Evolutionary conservation across 1,139 yeast species (phyloP).

Genomic region (Kurtzmaniella natalensis): DNA sequence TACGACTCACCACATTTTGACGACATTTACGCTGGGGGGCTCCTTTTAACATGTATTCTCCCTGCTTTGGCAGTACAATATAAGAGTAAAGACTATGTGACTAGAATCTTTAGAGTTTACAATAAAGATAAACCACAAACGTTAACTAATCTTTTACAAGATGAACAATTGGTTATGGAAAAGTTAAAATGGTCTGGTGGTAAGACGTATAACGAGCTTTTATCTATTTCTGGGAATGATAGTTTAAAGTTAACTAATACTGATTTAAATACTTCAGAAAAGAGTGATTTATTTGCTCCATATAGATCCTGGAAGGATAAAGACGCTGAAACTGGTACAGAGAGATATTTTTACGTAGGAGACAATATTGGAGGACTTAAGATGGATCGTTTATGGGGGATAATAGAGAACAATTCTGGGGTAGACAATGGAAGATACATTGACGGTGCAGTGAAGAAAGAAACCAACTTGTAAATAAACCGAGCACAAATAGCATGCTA

Average conservation of each 20-base stretch:
- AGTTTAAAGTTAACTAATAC: constrained; percentile 34
- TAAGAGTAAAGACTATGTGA: constrained; percentile 63
- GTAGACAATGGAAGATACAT: constrained; percentile 61
- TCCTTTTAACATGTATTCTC: constrained; percentile 32
- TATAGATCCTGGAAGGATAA: constrained; percentile 57
- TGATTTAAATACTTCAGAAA: too few relatives aligned
- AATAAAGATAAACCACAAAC: constrained; percentile 62
- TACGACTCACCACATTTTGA: constrained; percentile 55
- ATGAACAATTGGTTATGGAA: constrained; percentile 68
- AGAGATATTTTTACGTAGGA: constrained; percentile 50
- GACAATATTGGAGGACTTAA: constrained; percentile 78
- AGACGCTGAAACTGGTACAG: constrained; percentile 30
- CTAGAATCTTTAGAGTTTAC: constrained; percentile 68
- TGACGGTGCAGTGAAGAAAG: constrained; percentile 9
- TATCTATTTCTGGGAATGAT: constrained; percentile 43
- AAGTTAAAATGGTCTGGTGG: constrained; percentile 66
- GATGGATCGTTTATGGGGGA: constrained; percentile 84
- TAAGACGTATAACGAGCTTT: constrained; percentile 56
- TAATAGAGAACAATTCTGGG: constrained; percentile 63
- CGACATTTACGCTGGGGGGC: constrained; percentile 45
- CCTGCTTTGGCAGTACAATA: constrained; percentile 53
- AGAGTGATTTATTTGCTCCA: constrained; percentile 35
- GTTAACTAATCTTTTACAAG: constrained; percentile 50
- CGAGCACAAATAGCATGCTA: too few relatives aligned
- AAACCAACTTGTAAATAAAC: too few relatives aligned